phyloP scores from a whole-genome alignment of 495 filamentous ascomycete species.

The Gamarada debralockiae region DNA sequence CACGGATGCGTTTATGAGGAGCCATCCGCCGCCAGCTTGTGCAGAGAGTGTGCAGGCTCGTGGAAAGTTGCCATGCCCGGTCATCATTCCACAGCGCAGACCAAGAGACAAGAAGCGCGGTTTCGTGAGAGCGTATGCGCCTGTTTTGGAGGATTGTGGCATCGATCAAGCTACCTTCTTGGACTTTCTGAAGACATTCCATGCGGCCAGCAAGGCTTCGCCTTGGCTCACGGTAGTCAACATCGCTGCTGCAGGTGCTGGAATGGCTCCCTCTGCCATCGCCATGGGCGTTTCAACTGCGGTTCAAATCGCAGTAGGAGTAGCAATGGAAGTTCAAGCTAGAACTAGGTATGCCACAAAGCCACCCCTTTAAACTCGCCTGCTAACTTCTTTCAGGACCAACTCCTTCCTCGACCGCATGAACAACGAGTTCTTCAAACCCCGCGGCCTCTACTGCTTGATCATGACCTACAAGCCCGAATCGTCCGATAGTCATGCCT shows the following conservation, averaged over 20 bases:
- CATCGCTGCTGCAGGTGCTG: constrained; percentile 33
- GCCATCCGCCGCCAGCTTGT: constrained; percentile 24
- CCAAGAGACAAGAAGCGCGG: constrained; percentile 38
- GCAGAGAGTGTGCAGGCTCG: constrained; percentile 6
- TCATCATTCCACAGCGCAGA: constrained; percentile 47
- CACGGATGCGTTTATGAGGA: constrained; percentile 27
- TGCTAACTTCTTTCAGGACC: constrained; percentile 29
- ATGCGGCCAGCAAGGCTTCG: constrained; percentile 35
- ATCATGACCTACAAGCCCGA: constrained; percentile 57
- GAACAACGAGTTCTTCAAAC: constrained; percentile 55
- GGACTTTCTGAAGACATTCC: constrained; percentile 48
- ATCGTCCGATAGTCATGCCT: constrained; percentile 22
- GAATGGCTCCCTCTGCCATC: constrained; percentile 37
- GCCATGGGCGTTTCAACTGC: constrained; percentile 41
- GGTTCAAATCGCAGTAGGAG: constrained; percentile 17
- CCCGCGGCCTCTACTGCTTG: constrained; percentile 55
- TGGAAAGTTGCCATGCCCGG: constrained; percentile 32
- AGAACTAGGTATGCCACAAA: constrained; percentile 37
- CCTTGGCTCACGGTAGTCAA: constrained; percentile 41
- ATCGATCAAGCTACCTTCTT: constrained; percentile 50
- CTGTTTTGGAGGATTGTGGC: constrained; percentile 42
- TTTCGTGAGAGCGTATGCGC: constrained; percentile 50
- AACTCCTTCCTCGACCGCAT: constrained; percentile 53
- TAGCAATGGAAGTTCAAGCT: constrained; percentile 38
- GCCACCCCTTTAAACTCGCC: constrained; percentile 44